Conservation (phyloP, 106 monocot species). For the Gastrodia elata region DNA sequence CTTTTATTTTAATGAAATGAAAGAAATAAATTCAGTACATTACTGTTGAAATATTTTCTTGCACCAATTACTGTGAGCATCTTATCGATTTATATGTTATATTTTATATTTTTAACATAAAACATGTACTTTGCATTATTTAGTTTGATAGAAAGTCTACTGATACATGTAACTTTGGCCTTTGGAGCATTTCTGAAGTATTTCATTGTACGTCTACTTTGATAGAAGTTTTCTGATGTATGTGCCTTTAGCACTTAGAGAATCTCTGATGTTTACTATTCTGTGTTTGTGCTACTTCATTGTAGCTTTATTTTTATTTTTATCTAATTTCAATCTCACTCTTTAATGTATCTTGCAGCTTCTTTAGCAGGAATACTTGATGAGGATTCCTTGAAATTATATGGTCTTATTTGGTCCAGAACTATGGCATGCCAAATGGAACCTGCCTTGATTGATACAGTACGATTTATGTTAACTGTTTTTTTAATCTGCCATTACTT, state of each 20-base stretch:
- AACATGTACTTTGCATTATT: too few relatives aligned
- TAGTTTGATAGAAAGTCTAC: not conserved
- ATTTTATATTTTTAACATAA: conserved; percentile 1
- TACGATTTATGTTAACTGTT: conserved; percentile 10
- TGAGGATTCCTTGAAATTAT: conserved; percentile 80
- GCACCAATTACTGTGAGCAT: not conserved
- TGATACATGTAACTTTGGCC: not conserved
- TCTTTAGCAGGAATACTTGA: conserved; percentile 60
- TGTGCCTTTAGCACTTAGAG: not conserved
- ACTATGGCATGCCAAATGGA: conserved; percentile 99
- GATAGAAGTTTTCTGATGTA: too few relatives aligned
- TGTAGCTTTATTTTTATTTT: not conserved
- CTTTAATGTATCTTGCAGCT: conserved; percentile 30
- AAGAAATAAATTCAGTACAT: not conserved
- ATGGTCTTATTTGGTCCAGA: conserved; percentile 80
- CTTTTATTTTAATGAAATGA: not conserved
- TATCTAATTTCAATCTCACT: not conserved
- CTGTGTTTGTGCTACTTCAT: not conserved
- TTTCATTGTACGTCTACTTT: too few relatives aligned
- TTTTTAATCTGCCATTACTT: not conserved
- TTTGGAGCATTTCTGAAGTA: not conserved
- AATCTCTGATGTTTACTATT: not conserved
- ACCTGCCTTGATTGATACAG: conserved; percentile 43
- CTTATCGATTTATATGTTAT: not conserved
- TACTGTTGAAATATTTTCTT: not conserved